Conservation (phyloP, 2,329 filamentous ascomycete species). For the Onygenales sp. region DNA sequence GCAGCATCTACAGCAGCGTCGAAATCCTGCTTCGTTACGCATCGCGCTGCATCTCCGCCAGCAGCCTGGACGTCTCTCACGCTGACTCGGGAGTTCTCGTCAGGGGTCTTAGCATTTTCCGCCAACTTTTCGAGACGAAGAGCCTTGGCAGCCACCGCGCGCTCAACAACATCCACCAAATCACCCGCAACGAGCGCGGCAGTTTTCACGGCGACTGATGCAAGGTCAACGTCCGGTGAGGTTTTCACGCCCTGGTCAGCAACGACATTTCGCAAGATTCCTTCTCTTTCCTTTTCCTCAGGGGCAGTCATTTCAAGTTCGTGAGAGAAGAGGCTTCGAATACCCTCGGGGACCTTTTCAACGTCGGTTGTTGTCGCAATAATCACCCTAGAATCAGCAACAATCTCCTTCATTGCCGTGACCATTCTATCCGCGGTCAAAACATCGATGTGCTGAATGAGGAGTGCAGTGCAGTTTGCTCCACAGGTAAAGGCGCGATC, state of each 20-base stretch:
- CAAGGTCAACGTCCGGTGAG: constrained; percentile 73
- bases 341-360: constrained; percentile 83
- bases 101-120: constrained; percentile 12
- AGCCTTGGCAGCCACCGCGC: constrained; percentile 68
- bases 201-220: constrained; percentile 83
- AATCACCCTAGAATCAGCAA: constrained; percentile 69
- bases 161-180: constrained; percentile 85
- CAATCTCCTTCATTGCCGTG: constrained; percentile 70
- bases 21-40: constrained; percentile 74
- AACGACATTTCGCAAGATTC: constrained; percentile 70
- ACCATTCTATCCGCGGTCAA: constrained; percentile 86
- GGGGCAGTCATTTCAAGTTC: constrained; percentile 90
- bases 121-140: constrained; percentile 68
- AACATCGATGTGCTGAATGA: constrained; percentile 86
- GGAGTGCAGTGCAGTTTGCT: constrained; percentile 66
- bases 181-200: constrained; percentile 92
- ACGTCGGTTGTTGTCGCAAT: constrained; percentile 93
- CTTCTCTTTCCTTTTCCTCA: constrained; percentile 84
- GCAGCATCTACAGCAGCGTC: constrained; percentile 90
- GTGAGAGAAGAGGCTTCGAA: constrained; percentile 86
- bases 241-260: constrained; percentile 66
- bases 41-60: constrained; percentile 68
- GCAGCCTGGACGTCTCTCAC: constrained; percentile 79
- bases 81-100: constrained; percentile 40
- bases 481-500: constrained; percentile 87